Conservation (phyloP, 2,329 filamentous ascomycete genomes). For the Trichothecium roseum region DNA sequence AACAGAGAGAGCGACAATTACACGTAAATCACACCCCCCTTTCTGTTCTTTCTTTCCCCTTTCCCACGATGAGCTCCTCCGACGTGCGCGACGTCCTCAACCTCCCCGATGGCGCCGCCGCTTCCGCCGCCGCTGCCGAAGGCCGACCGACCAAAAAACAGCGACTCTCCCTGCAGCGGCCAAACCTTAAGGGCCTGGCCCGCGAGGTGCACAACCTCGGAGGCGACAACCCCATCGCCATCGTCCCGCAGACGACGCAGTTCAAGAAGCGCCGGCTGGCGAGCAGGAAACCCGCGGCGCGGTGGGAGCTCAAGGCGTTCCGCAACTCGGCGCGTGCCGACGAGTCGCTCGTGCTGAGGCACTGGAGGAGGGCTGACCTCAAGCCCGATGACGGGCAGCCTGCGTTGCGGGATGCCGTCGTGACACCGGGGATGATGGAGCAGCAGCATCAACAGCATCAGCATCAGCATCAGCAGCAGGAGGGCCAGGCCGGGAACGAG, state of each 20-base stretch:
- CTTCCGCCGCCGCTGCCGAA: conserved; percentile 17
- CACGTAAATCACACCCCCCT: neutral
- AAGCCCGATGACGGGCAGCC: conserved; percentile 21
- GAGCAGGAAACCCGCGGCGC: conserved; percentile 43
- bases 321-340: conserved; percentile 60
- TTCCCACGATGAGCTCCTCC: conserved; percentile 61
- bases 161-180: conserved; percentile 51
- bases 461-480: too few species aligned
- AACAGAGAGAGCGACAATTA: neutral
- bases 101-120: conserved; percentile 45
- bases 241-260: conserved; percentile 48
- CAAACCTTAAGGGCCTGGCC: conserved; percentile 52
- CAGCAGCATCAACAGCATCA: conserved; percentile 1
- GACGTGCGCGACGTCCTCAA: conserved; percentile 87
- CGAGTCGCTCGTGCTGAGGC: conserved; percentile 54
- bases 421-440: conserved; percentile 8
- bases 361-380: conserved; percentile 65
- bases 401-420: conserved; percentile 6
- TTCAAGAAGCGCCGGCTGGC: conserved; percentile 50
- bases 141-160: conserved; percentile 63
- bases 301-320: conserved; percentile 63
- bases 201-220: conserved; percentile 56
- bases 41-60: too few species aligned
- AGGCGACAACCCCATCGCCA: conserved; percentile 56
- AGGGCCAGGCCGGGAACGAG: conserved; percentile 18